Conservation (phyloP, 2,329 filamentous ascomycete genomes). For the Colletotrichum higginsianum region DNA sequence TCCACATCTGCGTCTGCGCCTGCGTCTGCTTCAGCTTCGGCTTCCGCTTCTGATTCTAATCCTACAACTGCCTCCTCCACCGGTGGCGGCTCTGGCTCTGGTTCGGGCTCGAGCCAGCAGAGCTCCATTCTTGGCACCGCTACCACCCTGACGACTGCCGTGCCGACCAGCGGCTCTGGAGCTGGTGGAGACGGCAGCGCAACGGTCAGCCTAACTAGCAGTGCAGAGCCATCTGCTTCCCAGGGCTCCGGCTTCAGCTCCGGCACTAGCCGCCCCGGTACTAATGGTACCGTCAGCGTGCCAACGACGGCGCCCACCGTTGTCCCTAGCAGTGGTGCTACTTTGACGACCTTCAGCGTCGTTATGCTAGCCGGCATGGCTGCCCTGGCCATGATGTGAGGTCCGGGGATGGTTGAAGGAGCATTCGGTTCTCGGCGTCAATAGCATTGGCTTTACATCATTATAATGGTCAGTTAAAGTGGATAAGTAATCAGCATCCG, state of each 20-base stretch:
- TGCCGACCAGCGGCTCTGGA: slow-evolving; percentile 37
- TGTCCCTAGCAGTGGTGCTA: slow-evolving; percentile 26
- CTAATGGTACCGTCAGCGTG: slow-evolving; percentile 39
- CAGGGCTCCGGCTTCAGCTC: slow-evolving; percentile 35
- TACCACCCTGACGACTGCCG: slow-evolving; percentile 43
- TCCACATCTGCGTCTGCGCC: slow-evolving; percentile 32
- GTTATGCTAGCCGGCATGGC: slow-evolving; percentile 34
- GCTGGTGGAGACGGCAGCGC: slow-evolving; percentile 23
- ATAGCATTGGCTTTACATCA: neutral
- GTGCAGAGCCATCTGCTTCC: slow-evolving; percentile 44
- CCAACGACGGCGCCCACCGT: slow-evolving; percentile 19
- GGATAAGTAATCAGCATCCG: neutral
- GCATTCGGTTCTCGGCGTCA: neutral
- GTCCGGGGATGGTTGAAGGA: neutral
- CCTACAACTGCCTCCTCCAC: slow-evolving; percentile 34
- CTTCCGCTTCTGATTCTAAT: slow-evolving; percentile 44
- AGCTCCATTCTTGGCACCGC: slow-evolving; percentile 23
- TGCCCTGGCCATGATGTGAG: slow-evolving; percentile 40
- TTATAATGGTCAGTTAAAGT: slow-evolving; percentile 9
- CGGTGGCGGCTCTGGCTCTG: slow-evolving; percentile 23
- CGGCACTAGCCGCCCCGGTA: slow-evolving; percentile 43
- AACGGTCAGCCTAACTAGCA: slow-evolving; percentile 44
- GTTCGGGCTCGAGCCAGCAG: slow-evolving; percentile 40
- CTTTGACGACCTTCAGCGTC: slow-evolving; percentile 31
- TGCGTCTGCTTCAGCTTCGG: slow-evolving; percentile 15